Conservation (phyloP, 2,329 filamentous ascomycete species). For the Didymella pomorum region DNA sequence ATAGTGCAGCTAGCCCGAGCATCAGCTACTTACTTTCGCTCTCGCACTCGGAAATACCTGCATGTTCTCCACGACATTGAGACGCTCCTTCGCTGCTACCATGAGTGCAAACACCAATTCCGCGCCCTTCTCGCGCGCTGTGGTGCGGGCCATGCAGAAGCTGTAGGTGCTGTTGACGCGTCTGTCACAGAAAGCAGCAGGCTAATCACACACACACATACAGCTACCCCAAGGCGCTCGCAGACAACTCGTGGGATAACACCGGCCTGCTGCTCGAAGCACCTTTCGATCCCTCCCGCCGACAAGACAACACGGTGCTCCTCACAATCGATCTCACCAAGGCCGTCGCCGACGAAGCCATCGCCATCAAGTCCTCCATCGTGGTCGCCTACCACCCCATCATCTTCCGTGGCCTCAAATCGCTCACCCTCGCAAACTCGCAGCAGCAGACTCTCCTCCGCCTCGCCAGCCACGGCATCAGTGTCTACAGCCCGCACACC, state of each 20-base stretch:
- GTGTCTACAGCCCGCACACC: constrained; percentile 95
- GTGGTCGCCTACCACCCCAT: constrained; percentile 96
- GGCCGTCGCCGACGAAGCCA: constrained; percentile 88
- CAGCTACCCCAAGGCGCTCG: constrained; percentile 88
- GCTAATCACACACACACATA: constrained; percentile 17
- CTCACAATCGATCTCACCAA: constrained; percentile 91
- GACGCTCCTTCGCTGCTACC: constrained; percentile 39
- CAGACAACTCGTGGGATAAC: constrained; percentile 93
- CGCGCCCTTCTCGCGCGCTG: constrained; percentile 71
- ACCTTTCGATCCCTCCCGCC: constrained; percentile 64
- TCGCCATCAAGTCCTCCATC: constrained; percentile 75
- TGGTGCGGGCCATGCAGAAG: constrained; percentile 79
- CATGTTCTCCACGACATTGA: constrained; percentile 48
- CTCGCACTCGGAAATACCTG: constrained; percentile 8
- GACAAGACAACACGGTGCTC: constrained; percentile 72
- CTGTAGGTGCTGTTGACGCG: constrained; percentile 64
- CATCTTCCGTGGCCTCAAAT: constrained; percentile 93
- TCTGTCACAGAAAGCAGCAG: not conserved
- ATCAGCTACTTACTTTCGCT: constrained; percentile 2
- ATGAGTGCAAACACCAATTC: constrained; percentile 54
- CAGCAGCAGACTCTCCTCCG: constrained; percentile 87
- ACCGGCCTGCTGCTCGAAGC: constrained; percentile 82
- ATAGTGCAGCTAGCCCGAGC: constrained; percentile 3
- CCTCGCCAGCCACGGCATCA: constrained; percentile 85
- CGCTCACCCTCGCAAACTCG: constrained; percentile 80